phyloP scores from a whole-genome alignment of 2,329 filamentous ascomycete species.

The Fusarium pseudocircinatum region DNA sequence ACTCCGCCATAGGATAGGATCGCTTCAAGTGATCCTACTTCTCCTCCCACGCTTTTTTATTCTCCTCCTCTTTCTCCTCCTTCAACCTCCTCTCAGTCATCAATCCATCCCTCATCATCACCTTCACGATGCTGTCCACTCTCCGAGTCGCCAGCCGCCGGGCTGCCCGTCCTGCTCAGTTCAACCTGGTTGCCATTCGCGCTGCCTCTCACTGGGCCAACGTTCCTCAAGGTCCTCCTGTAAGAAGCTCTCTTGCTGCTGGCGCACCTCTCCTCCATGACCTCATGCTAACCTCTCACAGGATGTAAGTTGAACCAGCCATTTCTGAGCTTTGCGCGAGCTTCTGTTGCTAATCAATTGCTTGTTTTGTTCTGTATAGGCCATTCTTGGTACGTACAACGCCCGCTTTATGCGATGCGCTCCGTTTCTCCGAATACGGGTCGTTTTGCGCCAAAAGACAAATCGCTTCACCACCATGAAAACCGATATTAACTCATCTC shows the following conservation, averaged over 20 bases:
- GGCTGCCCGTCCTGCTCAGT: conserved; percentile 53
- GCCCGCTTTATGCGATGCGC: conserved; percentile 29
- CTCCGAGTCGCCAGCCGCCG: conserved; percentile 64
- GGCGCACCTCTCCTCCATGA: conserved; percentile 18
- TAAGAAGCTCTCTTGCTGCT: conserved; percentile 60
- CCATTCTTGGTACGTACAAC: conserved; percentile 73
- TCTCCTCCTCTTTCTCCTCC: conserved; percentile 20
- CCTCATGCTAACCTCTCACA: conserved; percentile 38
- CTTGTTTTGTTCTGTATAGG: conserved; percentile 56
- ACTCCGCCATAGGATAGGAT: conserved; percentile 40
- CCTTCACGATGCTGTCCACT: conserved; percentile 64
- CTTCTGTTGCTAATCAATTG: conserved; percentile 36
- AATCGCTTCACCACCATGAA: conserved; percentile 17
- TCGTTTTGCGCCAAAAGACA: conserved; percentile 9
- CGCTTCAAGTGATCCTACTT: conserved; percentile 33
- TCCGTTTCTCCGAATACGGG: conserved; percentile 15
- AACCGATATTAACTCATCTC: conserved; percentile 36
- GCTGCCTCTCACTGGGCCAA: conserved; percentile 87
- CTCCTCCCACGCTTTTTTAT: conserved; percentile 17
- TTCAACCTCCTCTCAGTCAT: conserved; percentile 22
- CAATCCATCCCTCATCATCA: conserved; percentile 16
- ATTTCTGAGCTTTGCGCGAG: conserved; percentile 17
- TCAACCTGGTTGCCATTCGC: conserved; percentile 54
- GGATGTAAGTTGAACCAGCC: conserved; percentile 50
- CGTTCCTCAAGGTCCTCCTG: conserved; percentile 92